phyloP scores from a whole-genome alignment of 345 rosid genomes.

The Lenwebbia sp. region DNA sequence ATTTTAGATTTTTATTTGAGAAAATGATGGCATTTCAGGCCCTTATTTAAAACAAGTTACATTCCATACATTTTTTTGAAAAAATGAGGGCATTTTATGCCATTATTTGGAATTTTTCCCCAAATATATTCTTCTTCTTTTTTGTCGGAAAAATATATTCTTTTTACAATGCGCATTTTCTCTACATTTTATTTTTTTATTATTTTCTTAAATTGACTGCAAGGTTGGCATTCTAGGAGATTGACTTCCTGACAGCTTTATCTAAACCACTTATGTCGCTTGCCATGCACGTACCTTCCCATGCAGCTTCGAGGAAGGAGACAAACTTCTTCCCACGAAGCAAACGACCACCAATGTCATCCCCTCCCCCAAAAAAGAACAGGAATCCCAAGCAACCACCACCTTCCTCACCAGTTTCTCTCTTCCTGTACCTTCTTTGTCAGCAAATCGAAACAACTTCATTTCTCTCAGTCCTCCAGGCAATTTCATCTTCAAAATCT shows the following conservation, averaged over 20 bases:
- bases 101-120: too few relatives aligned
- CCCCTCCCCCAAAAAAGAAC: neutral
- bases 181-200: neutral
- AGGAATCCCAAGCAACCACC: neutral
- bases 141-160: too few relatives aligned
- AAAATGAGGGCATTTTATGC: too few relatives aligned
- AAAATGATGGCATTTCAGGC: too few relatives aligned
- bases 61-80: too few relatives aligned
- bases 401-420: neutral
- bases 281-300: neutral
- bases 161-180: too few relatives aligned
- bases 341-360: neutral
- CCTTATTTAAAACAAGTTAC: too few relatives aligned
- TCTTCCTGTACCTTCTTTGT: neutral
- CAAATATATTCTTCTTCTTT: too few relatives aligned
- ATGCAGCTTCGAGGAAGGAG: slow-evolving; percentile 9
- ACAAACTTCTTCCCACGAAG: neutral
- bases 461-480: neutral
- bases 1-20: too few relatives aligned
- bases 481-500: neutral
- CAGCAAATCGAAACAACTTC: neutral
- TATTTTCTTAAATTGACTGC: neutral
- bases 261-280: neutral
- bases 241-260: neutral
- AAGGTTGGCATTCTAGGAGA: neutral